These are phyloP conservation scores for Cystoderma amianthinum DNA, from an alignment of 768 basidiomycete species.

Conservation along the genomic window DNA sequence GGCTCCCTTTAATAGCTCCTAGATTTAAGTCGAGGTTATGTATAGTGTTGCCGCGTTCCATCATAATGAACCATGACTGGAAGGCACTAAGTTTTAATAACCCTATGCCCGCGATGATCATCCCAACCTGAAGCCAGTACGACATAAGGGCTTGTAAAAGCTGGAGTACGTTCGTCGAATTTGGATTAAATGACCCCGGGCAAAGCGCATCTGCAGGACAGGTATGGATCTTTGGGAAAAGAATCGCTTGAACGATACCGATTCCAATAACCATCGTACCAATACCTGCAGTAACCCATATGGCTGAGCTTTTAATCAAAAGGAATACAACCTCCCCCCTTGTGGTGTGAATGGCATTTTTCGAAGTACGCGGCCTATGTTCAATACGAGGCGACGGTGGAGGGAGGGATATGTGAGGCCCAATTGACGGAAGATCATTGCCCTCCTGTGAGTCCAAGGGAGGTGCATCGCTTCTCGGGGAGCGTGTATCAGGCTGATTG, in stretches of 20 bases:
- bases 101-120: slow-evolving; percentile 6
- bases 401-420: background rate
- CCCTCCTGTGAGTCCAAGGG: no score
- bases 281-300: slow-evolving; percentile 7
- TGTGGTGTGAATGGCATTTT: background rate
- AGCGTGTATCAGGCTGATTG: no score
- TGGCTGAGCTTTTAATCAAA: background rate
- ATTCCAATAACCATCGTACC: slow-evolving; percentile 8
- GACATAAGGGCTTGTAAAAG: slow-evolving; percentile 9
- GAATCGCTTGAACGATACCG: slow-evolving; percentile 3
- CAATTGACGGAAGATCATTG: background rate
- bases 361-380: background rate
- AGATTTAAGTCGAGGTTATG: slow-evolving; percentile 10
- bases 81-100: slow-evolving; percentile 8
- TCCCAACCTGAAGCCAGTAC: slow-evolving; percentile 10
- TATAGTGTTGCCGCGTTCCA: slow-evolving; percentile 10
- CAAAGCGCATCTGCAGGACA: slow-evolving; percentile 7
- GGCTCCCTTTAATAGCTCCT: slow-evolving; percentile 9
- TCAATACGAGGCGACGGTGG: background rate
- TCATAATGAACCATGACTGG: slow-evolving; percentile 11
- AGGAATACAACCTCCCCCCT: background rate
- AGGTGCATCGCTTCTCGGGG: no score
- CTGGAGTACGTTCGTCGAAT: slow-evolving; percentile 6
- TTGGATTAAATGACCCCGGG: slow-evolving; percentile 6
- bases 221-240: slow-evolving; percentile 7